phyloP scores from a whole-genome alignment of 1,284 basidiomycete species.

The Malassezia globosa region DNA sequence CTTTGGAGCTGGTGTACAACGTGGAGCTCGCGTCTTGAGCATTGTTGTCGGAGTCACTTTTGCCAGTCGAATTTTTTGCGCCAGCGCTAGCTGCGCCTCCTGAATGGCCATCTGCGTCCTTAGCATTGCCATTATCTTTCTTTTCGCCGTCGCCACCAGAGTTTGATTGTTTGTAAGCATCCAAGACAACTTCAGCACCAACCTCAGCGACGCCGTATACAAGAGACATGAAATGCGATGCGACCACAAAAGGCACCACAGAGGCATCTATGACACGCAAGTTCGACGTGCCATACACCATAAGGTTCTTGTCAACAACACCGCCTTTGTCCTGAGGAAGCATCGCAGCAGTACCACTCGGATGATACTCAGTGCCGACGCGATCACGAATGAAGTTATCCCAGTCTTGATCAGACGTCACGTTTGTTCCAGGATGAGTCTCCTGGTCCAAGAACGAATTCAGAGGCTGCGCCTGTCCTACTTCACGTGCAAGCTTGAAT shows the following conservation, averaged over 20 bases:
- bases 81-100: neutral
- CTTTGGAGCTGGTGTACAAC: no score
- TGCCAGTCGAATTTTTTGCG: neutral
- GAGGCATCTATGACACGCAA: constrained; percentile 27
- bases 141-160: neutral
- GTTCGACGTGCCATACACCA: constrained; percentile 35
- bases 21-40: no score
- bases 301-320: constrained; percentile 29
- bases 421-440: constrained; percentile 16
- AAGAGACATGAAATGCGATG: constrained; percentile 52
- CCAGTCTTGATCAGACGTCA: constrained; percentile 50
- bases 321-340: constrained; percentile 31
- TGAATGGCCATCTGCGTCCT: neutral
- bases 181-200: constrained; percentile 25
- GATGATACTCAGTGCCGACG: constrained; percentile 51
- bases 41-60: no score
- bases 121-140: neutral
- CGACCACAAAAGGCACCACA: constrained; percentile 45
- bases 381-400: constrained; percentile 50
- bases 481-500: constrained; percentile 53
- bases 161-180: neutral
- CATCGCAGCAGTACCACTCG: constrained; percentile 48
- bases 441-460: constrained; percentile 17
- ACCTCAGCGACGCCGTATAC: constrained; percentile 54
- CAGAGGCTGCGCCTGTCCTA: constrained; percentile 44